Percentiles rank a stretch among this genome's conserved stretches.
Conservation (phyloP, 805 yeast genomes). For the Priceomyces melissophilus region DNA sequence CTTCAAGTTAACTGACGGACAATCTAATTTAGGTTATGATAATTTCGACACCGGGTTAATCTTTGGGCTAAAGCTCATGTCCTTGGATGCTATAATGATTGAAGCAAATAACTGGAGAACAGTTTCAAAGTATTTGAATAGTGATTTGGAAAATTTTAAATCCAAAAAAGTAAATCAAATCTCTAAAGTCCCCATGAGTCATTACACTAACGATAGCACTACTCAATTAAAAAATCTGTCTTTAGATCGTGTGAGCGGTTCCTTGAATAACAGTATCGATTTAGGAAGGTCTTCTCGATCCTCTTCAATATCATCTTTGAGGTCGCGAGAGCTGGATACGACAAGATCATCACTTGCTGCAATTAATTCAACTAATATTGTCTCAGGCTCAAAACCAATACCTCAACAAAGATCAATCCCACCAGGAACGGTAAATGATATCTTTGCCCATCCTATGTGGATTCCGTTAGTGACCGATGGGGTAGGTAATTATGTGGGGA, state of each 20-base stretch:
- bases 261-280: constrained; percentile 15
- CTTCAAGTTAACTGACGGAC: constrained; percentile 85
- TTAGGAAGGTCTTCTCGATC: constrained; percentile 5
- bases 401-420: constrained; percentile 70
- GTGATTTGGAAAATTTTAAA: constrained; percentile 19
- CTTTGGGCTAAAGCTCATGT: constrained; percentile 77
- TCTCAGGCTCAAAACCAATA: constrained; percentile 4
- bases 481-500: constrained; percentile 87
- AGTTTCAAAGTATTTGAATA: constrained; percentile 47
- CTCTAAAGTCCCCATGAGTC: constrained; percentile 19
- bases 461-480: constrained; percentile 86
- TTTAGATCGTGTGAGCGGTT: constrained; percentile 9
- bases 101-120: constrained; percentile 85
- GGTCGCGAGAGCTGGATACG: neutral
- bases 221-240: constrained; percentile 10
- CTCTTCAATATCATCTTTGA: constrained; percentile 6
- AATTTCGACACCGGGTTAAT: constrained; percentile 67
- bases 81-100: constrained; percentile 73
- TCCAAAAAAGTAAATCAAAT: constrained; percentile 18
- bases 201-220: constrained; percentile 8
- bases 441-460: constrained; percentile 90
- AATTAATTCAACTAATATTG: neutral
- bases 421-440: constrained; percentile 63
- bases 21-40: constrained; percentile 61
- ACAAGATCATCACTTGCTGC: neutral